Percentiles rank a stretch among this genome's conserved stretches.
These are phyloP conservation scores for Omphalotus guepiniiformis DNA, from an alignment of 768 basidiomycete species.

Conservation along the genomic window DNA sequence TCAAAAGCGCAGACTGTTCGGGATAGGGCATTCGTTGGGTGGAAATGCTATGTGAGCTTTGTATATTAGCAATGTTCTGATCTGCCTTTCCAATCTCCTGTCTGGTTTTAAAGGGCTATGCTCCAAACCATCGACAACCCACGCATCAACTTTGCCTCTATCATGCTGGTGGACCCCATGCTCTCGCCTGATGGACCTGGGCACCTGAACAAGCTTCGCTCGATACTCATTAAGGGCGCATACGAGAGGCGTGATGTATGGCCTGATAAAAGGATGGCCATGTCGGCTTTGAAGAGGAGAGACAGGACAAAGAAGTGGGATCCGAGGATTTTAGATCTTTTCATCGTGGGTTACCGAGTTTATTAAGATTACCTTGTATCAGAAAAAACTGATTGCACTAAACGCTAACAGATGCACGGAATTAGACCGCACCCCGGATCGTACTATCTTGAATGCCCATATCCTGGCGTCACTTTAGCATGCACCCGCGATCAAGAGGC, in stretches of 20 bases:
- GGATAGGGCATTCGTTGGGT: conserved; percentile 67
- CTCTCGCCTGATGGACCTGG: conserved; percentile 46
- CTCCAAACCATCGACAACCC: conserved; percentile 48
- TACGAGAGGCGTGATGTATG: conserved; percentile 49
- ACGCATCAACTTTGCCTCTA: conserved; percentile 38
- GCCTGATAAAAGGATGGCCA: conserved; percentile 42
- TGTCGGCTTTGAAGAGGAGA: conserved; percentile 28
- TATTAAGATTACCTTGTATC: too few relatives aligned
- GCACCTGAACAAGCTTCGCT: conserved; percentile 37
- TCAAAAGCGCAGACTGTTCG: conserved; percentile 45
- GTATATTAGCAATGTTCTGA: not conserved
- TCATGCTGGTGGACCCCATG: conserved; percentile 65
- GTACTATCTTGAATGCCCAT: conserved; percentile 25
- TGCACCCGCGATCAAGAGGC: conserved; percentile 63
- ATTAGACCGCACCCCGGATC: conserved; percentile 34
- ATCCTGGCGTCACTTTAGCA: conserved; percentile 42
- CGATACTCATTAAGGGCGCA: conserved; percentile 41
- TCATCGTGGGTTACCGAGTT: conserved; percentile 47
- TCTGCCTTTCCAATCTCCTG: conserved; percentile 1
- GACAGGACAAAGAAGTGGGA: conserved; percentile 46
- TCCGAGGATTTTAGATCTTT: conserved; percentile 43
- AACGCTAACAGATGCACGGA: conserved; percentile 40
- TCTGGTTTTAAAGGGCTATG: conserved; percentile 38
- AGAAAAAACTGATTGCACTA: too few relatives aligned
- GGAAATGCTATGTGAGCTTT: conserved; percentile 57